Conservation (phyloP, 1,284 basidiomycete species). For the Rhodotorula sp. region DNA sequence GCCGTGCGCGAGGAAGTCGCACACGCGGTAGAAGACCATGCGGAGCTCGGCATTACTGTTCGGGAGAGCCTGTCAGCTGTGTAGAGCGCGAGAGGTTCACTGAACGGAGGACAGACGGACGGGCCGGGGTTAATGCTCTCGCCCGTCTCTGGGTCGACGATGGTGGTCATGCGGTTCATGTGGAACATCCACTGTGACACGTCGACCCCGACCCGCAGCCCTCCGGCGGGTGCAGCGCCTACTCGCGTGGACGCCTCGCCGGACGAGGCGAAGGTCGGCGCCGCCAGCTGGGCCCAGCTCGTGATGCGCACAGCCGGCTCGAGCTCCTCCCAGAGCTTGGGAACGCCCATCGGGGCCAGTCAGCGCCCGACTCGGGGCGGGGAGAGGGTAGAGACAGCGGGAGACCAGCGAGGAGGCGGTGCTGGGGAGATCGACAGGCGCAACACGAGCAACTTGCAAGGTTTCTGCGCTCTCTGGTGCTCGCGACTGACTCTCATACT, state of each 20-base stretch:
- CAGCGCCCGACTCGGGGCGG: neutral
- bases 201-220: conserved; percentile 52
- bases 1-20: conserved; percentile 71
- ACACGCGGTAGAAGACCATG: conserved; percentile 59
- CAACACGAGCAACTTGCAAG: neutral
- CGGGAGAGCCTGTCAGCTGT: conserved; percentile 54
- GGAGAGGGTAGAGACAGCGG: no score
- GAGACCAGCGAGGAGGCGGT: no score
- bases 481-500: neutral
- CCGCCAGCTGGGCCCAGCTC: conserved; percentile 16
- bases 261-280: conserved; percentile 36
- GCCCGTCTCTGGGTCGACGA: conserved; percentile 12
- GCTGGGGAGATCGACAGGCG: neutral
- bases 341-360: conserved; percentile 28
- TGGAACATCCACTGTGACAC: conserved; percentile 48
- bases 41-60: conserved; percentile 56
- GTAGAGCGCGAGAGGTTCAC: neutral
- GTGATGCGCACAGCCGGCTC: conserved; percentile 18
- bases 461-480: neutral
- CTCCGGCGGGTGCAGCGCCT: no score
- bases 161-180: conserved; percentile 4
- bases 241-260: conserved; percentile 45
- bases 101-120: neutral
- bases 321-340: conserved; percentile 26
- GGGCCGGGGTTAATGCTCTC: conserved; percentile 1